Conservation (phyloP, 2,329 filamentous ascomycete species). For the Emergomyces africanus region DNA sequence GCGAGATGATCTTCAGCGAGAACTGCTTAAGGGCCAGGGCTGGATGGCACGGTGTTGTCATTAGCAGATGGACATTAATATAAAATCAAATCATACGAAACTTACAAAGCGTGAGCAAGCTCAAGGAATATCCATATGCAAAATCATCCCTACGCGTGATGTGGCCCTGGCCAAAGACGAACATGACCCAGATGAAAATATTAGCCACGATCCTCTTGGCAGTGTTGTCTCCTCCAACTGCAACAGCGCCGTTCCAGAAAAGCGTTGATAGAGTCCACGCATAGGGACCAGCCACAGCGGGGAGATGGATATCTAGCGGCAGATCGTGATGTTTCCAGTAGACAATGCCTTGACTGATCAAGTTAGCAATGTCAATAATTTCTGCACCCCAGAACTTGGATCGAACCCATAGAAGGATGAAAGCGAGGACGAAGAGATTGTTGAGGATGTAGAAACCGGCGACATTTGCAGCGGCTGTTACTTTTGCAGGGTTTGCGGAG, state of each 20-base stretch:
- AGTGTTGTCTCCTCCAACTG: slow-evolving; percentile 54
- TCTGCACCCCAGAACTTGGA: slow-evolving; percentile 64
- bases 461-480: slow-evolving; percentile 60
- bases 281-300: slow-evolving; percentile 63
- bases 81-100: slow-evolving; percentile 5
- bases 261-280: slow-evolving; percentile 78
- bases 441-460: slow-evolving; percentile 75
- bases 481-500: slow-evolving; percentile 48
- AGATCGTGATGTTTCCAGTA: slow-evolving; percentile 70
- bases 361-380: slow-evolving; percentile 64
- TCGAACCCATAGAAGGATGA: slow-evolving; percentile 71
- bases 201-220: slow-evolving; percentile 72
- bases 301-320: slow-evolving; percentile 61
- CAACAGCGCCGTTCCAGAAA: slow-evolving; percentile 80
- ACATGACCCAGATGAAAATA: slow-evolving; percentile 73
- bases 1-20: slow-evolving; percentile 55
- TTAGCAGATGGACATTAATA: slow-evolving; percentile 3
- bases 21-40: slow-evolving; percentile 67
- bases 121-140: slow-evolving; percentile 68
- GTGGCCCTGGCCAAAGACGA: slow-evolving; percentile 66
- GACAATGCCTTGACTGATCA: slow-evolving; percentile 62
- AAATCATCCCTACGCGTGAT: slow-evolving; percentile 59
- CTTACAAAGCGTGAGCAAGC: slow-evolving; percentile 56
- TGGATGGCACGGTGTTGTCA: slow-evolving; percentile 14
- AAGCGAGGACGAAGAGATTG: slow-evolving; percentile 71